Evolutionary conservation across 257 asterid genomes (phyloP).

Genomic region (Salvia hispanica): DNA sequence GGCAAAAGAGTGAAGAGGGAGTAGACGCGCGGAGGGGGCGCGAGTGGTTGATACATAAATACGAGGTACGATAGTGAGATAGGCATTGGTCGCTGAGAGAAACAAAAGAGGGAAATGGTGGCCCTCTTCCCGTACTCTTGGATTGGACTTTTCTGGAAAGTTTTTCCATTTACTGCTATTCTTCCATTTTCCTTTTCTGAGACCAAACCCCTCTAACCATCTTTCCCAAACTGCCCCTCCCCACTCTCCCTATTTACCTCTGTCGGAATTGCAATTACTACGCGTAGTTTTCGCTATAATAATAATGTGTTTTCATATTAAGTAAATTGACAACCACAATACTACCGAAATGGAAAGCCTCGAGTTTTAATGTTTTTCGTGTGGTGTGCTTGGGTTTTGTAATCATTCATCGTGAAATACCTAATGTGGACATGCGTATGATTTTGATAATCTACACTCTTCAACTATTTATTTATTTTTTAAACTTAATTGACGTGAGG

Average conservation of each 20-base stretch:
- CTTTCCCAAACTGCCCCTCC: conserved; percentile 40
- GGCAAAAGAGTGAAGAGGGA: background rate
- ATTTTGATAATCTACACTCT: conserved; percentile 1
- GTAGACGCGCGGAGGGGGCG: background rate
- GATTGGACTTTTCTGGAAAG: conserved; percentile 81
- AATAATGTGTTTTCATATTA: background rate
- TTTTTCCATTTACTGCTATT: conserved; percentile 66
- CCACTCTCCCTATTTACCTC: background rate
- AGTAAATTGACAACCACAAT: background rate
- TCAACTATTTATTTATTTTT: background rate
- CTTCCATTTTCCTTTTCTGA: conserved; percentile 74
- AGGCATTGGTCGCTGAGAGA: conserved; percentile 3
- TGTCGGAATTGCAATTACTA: background rate
- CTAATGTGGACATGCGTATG: conserved; percentile 24
- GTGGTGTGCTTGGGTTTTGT: conserved; percentile 15
- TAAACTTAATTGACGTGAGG: background rate
- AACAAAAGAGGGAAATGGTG: conserved; percentile 14
- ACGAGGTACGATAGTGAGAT: conserved; percentile 12
- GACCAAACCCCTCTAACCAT: conserved; percentile 39
- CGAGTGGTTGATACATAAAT: conserved; percentile 1
- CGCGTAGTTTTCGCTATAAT: background rate
- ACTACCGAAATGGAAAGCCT: background rate
- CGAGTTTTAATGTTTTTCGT: background rate
- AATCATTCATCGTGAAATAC: conserved; percentile 27
- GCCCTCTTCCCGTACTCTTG: conserved; percentile 47